Conservation (phyloP, 2,329 filamentous ascomycete genomes). For the Rutstroemia sp. region DNA sequence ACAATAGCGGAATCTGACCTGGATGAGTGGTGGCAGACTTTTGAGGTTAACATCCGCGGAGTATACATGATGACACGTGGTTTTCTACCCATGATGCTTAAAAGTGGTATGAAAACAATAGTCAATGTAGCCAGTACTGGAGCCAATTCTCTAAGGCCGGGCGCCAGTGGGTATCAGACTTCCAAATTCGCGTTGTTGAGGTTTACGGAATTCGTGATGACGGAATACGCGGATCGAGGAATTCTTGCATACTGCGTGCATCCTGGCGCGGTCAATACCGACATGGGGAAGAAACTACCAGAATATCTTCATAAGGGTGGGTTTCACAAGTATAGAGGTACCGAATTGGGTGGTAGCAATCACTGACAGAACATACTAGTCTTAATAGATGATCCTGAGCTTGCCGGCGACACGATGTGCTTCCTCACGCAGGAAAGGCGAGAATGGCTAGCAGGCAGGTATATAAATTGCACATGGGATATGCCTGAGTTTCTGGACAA, state of each 20-base stretch:
- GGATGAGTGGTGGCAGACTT: conserved; percentile 18
- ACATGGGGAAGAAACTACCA: conserved; percentile 30
- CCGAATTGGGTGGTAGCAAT: too few relatives aligned
- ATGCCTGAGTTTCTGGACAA: conserved; percentile 37
- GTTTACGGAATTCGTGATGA: conserved; percentile 41
- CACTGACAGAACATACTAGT: conserved; percentile 11
- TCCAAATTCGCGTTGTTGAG: conserved; percentile 43
- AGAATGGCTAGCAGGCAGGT: conserved; percentile 41
- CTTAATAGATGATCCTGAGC: conserved; percentile 32
- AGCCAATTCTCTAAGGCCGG: conserved; percentile 30
- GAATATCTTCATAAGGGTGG: conserved; percentile 22
- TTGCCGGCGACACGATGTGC: conserved; percentile 37
- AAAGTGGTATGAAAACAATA: conserved; percentile 34
- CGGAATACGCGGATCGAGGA: conserved; percentile 38
- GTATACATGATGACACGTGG: conserved; percentile 15
- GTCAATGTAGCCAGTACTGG: conserved; percentile 42
- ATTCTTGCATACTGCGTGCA: conserved; percentile 35
- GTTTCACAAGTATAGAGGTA: neutral
- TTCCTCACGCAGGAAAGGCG: conserved; percentile 36
- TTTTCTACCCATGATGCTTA: conserved; percentile 22
- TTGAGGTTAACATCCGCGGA: conserved; percentile 19
- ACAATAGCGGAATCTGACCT: conserved; percentile 13
- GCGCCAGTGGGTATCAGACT: conserved; percentile 39
- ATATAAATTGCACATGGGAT: conserved; percentile 39
- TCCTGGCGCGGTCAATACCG: conserved; percentile 35